Conservation (phyloP, 2,329 filamentous ascomycete species). For the Trichoderma endophyticum region DNA sequence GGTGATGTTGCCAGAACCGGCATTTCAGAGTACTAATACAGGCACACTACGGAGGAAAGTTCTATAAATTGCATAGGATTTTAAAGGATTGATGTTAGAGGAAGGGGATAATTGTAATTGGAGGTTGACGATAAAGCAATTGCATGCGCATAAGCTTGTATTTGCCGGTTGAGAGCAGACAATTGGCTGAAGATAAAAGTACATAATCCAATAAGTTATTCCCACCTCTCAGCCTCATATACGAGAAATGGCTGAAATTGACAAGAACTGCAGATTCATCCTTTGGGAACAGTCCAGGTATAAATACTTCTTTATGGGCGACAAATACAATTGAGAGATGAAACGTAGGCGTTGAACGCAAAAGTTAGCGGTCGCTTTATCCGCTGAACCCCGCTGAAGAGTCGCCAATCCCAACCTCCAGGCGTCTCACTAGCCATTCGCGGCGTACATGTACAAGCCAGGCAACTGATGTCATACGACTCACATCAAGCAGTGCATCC, state of each 20-base stretch:
- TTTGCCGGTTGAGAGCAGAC: neutral
- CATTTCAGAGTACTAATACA: neutral
- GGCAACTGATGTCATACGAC: neutral
- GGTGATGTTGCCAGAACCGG: neutral
- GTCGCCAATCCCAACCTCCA: neutral
- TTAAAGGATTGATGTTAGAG: neutral
- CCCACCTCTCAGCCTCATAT: too few species aligned
- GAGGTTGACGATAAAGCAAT: neutral
- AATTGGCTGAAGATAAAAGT: neutral
- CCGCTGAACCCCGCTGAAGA: neutral
- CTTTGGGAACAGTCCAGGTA: neutral
- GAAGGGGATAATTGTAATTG: neutral
- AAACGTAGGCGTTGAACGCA: neutral
- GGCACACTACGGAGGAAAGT: neutral
- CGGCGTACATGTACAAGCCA: neutral
- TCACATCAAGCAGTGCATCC: neutral
- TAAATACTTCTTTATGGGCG: neutral
- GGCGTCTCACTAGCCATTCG: neutral
- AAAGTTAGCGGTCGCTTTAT: neutral
- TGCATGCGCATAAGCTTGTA: neutral
- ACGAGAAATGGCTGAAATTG: too few species aligned
- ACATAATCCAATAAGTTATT: neutral
- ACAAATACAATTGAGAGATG: neutral
- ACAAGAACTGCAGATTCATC: neutral
- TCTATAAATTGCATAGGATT: neutral